Evolutionary conservation across 1,284 basidiomycete species (phyloP).

Genomic region (Ganoderma lingzhi): DNA sequence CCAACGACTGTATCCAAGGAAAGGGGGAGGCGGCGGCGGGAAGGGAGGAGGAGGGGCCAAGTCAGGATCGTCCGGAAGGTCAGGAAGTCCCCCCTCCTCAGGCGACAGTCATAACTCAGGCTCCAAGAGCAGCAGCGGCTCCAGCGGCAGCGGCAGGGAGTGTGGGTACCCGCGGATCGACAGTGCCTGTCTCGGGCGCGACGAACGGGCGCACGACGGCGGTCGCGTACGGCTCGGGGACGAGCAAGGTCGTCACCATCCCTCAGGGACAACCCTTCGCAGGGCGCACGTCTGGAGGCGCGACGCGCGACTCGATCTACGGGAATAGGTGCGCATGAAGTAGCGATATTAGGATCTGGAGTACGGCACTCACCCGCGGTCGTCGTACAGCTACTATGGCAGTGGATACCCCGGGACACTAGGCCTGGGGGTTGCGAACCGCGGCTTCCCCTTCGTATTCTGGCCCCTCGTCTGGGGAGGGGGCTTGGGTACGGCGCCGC

Average conservation of each 20-base stretch:
- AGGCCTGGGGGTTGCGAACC: constrained; percentile 51
- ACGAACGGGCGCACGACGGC: constrained; percentile 36
- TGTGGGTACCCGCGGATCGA: constrained; percentile 18
- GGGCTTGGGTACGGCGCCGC: constrained; percentile 43
- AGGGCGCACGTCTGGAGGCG: constrained; percentile 53
- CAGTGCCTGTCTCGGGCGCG: constrained; percentile 39
- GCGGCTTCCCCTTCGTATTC: constrained; percentile 63
- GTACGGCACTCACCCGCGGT: not conserved
- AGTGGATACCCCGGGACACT: constrained; percentile 62
- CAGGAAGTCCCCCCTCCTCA: constrained; percentile 22
- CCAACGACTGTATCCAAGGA: constrained; percentile 36
- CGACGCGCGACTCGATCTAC: constrained; percentile 46
- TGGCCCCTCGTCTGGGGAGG: constrained; percentile 64
- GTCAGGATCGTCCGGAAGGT: constrained; percentile 18
- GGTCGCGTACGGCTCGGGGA: constrained; percentile 49
- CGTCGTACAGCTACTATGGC: constrained; percentile 59
- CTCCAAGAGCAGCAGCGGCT: constrained; percentile 24
- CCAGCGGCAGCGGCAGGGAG: constrained; percentile 35
- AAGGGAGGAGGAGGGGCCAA: constrained; percentile 30
- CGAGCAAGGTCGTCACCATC: constrained; percentile 44
- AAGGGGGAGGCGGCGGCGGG: constrained; percentile 33
- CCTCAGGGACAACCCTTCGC: constrained; percentile 51
- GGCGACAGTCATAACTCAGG: constrained; percentile 34
- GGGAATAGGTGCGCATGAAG: constrained; percentile 38
- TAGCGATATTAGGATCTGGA: not conserved